These are phyloP conservation scores for Actinidia polygama DNA, from an alignment of 179 eudicot species.

Conservation along the genomic window DNA sequence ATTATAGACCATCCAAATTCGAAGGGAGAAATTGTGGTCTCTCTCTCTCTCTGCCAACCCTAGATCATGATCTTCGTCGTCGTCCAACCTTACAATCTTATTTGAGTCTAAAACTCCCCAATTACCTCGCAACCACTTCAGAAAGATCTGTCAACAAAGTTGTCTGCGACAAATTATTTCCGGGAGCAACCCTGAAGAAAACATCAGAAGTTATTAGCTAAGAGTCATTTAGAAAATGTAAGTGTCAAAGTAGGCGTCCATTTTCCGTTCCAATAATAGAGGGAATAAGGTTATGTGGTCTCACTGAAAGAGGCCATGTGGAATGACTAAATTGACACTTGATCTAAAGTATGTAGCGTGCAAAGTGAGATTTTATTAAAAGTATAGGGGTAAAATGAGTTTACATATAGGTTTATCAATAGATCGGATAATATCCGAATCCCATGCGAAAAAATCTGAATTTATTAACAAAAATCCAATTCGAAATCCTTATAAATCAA, in stretches of 20 bases:
- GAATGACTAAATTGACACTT: too few relatives aligned
- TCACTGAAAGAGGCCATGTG: too few relatives aligned
- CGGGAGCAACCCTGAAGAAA: slow-evolving; percentile 16
- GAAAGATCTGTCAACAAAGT: background rate
- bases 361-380: too few relatives aligned
- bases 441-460: too few relatives aligned
- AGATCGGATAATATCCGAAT: too few relatives aligned
- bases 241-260: background rate
- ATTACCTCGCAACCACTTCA: background rate
- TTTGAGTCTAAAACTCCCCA: slow-evolving; percentile 15
- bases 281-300: background rate
- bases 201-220: background rate
- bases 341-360: too few relatives aligned
- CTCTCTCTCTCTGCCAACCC: slow-evolving; percentile 12
- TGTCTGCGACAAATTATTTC: background rate
- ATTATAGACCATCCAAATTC: background rate
- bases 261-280: background rate
- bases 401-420: too few relatives aligned
- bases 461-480: too few relatives aligned
- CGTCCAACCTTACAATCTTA: background rate
- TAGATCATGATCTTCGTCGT: background rate
- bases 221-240: background rate
- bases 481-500: too few relatives aligned
- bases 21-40: background rate
- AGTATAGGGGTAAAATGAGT: too few relatives aligned